Conservation (phyloP, 768 basidiomycete genomes). For the Trametes maxima region DNA sequence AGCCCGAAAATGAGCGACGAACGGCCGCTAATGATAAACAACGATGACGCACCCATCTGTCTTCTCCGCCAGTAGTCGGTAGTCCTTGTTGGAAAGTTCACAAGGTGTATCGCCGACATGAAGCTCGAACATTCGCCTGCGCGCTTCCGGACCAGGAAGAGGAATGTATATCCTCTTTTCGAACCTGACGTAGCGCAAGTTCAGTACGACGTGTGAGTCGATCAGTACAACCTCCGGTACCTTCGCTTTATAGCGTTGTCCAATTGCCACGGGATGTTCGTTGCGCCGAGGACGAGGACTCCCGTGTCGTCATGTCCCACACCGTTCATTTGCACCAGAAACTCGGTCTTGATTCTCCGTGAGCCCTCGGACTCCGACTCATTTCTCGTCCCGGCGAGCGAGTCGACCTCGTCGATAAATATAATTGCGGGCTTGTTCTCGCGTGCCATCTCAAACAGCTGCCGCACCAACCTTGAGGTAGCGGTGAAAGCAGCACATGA, state of each 20-base stretch:
- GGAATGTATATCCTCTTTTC: constrained; percentile 99
- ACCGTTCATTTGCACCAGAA: constrained; percentile 98
- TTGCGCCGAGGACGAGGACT: constrained; percentile 94
- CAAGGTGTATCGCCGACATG: constrained; percentile 94
- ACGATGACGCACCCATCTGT: constrained; percentile 73
- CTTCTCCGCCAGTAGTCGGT: constrained; percentile 73
- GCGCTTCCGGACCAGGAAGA: constrained; percentile 89
- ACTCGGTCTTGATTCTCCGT: constrained; percentile 97
- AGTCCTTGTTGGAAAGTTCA: constrained; percentile 77
- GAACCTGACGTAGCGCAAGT: constrained; percentile 53
- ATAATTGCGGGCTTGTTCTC: constrained; percentile 98
- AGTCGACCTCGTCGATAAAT: constrained; percentile 99
- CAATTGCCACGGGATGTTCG: constrained; percentile 98
- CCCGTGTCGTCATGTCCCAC: constrained; percentile 98
- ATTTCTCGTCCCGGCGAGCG: constrained; percentile 89
- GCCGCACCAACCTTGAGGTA: constrained; percentile 78
- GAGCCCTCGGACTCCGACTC: constrained; percentile 98
- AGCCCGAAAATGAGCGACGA: background rate
- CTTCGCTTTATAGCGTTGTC: constrained; percentile 97
- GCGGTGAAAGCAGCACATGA: background rate
- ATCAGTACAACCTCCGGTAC: constrained; percentile 34
- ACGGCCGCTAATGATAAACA: background rate
- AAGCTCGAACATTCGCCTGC: constrained; percentile 94
- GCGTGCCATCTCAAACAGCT: constrained; percentile 94
- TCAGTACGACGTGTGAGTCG: background rate